A percentile compares a stretch with the other conserved stretches of the same genome.
Conservation (phyloP, 768 basidiomycete species). For the Suillus bovinus region DNA sequence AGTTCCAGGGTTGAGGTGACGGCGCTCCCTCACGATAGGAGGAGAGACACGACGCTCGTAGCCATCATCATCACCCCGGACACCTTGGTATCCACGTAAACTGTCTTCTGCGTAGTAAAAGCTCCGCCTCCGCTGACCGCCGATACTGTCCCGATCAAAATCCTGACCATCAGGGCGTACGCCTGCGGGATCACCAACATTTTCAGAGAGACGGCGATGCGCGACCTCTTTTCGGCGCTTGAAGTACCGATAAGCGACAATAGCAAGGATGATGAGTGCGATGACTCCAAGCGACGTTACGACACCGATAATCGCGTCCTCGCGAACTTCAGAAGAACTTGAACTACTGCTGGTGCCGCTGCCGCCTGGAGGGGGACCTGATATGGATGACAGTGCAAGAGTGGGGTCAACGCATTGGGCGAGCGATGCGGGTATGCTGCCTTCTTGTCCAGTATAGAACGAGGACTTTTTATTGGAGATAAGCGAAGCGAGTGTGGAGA, state of each 20-base stretch:
- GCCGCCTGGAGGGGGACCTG: conserved; percentile 37
- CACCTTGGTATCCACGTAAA: conserved; percentile 56
- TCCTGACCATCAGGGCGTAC: conserved; percentile 64
- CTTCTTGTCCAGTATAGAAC: conserved; percentile 59
- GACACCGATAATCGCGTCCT: conserved; percentile 91
- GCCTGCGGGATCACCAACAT: conserved; percentile 34
- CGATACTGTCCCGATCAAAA: conserved; percentile 76
- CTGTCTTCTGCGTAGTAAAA: conserved; percentile 91
- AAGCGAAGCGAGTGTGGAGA: conserved; percentile 62
- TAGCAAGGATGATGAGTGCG: conserved; percentile 68
- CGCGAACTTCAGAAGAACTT: conserved; percentile 44
- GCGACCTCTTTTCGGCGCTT: conserved; percentile 67
- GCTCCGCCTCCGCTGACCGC: conserved; percentile 69
- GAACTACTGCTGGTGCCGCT: conserved; percentile 22
- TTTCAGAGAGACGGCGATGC: conserved; percentile 72
- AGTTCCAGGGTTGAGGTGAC: conserved; percentile 55
- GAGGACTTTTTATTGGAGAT: conserved; percentile 59
- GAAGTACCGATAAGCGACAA: conserved; percentile 69
- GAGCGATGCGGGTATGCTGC: conserved; percentile 50
- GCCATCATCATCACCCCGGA: conserved; percentile 37
- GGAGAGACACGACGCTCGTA: conserved; percentile 33
- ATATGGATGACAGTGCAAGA: conserved; percentile 54
- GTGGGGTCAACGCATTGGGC: conserved; percentile 71
- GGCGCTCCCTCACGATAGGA: conserved; percentile 52
- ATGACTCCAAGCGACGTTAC: conserved; percentile 81